Conservation (phyloP, 768 basidiomycete genomes). For the Pholiota molesta region DNA sequence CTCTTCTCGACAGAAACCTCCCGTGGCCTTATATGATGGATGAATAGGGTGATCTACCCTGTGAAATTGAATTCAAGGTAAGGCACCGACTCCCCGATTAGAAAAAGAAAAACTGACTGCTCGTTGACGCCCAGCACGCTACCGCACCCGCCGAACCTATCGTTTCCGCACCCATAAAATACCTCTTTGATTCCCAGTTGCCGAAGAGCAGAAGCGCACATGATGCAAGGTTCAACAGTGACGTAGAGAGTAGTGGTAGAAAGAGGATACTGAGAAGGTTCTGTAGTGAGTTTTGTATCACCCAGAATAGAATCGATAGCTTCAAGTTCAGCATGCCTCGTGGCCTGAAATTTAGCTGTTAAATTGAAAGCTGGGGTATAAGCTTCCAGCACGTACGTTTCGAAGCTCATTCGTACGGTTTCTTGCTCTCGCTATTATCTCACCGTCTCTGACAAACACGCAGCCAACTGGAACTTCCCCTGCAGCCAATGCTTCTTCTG, state of each 20-base stretch:
- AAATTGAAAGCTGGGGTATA: not conserved
- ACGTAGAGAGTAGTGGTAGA: constrained; percentile 88
- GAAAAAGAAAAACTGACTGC: constrained; percentile 45
- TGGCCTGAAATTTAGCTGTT: constrained; percentile 60
- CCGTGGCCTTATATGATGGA: constrained; percentile 71
- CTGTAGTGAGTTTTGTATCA: constrained; percentile 58
- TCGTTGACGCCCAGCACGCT: constrained; percentile 90
- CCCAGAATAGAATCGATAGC: constrained; percentile 89
- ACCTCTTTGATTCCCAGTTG: constrained; percentile 92
- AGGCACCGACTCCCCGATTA: not conserved
- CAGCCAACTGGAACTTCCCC: constrained; percentile 97
- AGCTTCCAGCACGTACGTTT: constrained; percentile 59
- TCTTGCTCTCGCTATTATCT: constrained; percentile 81
- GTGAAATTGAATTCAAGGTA: not conserved
- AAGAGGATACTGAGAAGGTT: constrained; percentile 60
- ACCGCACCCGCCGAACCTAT: constrained; percentile 95
- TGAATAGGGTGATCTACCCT: constrained; percentile 77
- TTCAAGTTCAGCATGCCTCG: constrained; percentile 96
- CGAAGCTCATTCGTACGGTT: constrained; percentile 94
- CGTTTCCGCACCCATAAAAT: constrained; percentile 93
- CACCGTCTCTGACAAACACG: constrained; percentile 83
- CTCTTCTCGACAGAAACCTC: constrained; percentile 79
- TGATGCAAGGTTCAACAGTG: constrained; percentile 98
- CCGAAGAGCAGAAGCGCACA: constrained; percentile 96
- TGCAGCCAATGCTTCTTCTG: constrained; percentile 81